phyloP scores from a whole-genome alignment of 2,329 filamentous ascomycete species.

The Penicillium sp. region DNA sequence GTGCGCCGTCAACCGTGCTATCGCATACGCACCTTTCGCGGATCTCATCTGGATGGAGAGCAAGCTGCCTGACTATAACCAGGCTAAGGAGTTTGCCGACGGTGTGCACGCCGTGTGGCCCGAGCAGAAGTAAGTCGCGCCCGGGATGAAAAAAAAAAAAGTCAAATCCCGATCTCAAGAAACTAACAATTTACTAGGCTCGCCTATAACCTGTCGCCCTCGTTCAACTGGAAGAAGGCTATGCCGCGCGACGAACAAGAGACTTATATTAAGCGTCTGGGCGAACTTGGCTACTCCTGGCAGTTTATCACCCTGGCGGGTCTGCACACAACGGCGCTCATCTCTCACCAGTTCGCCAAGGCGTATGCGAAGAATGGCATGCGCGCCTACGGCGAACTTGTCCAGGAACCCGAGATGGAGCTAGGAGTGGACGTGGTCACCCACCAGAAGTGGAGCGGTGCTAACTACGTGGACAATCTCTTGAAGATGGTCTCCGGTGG shows the following conservation, averaged over 20 bases:
- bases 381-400: constrained; percentile 93
- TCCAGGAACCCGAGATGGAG: constrained; percentile 97
- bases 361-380: constrained; percentile 81
- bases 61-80: constrained; percentile 86
- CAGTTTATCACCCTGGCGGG: constrained; percentile 99
- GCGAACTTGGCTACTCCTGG: constrained; percentile 92
- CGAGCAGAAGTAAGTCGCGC: constrained; percentile 79
- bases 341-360: constrained; percentile 82
- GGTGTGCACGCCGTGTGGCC: constrained; percentile 94
- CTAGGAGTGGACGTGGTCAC: constrained; percentile 88
- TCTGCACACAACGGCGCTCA: constrained; percentile 90
- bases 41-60: constrained; percentile 99
- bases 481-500: constrained; percentile 97
- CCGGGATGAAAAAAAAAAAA: background rate
- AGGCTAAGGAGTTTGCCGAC: constrained; percentile 88
- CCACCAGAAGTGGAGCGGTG: constrained; percentile 98
- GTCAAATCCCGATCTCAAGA: background rate
- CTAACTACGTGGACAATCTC: constrained; percentile 90
- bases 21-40: constrained; percentile 88
- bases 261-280: constrained; percentile 92
- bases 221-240: constrained; percentile 99
- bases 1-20: constrained; percentile 83
- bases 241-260: constrained; percentile 91
- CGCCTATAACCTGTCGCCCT: constrained; percentile 96
- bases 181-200: constrained; percentile 56